Percentiles rank a stretch among this genome's conserved stretches.
Conservation (phyloP, 2,329 filamentous ascomycete species). For the Pseudogymnoascus sp. region DNA sequence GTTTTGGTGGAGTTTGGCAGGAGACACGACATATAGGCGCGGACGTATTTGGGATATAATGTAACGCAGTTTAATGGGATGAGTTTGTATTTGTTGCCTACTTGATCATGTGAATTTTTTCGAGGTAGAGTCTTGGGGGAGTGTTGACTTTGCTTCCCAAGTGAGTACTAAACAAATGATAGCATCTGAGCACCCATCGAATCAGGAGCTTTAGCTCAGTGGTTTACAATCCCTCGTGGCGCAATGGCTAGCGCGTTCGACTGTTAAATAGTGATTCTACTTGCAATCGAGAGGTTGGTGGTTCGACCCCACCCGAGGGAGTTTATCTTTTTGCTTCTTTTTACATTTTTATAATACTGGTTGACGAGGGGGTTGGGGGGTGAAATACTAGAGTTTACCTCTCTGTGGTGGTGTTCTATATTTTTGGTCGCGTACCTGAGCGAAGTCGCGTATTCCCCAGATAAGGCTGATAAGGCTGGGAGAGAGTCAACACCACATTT, state of each 20-base stretch:
- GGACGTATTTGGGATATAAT: constrained; percentile 1
- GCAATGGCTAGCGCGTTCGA: constrained; percentile 14
- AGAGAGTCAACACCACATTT: background rate
- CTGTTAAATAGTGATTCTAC: constrained; percentile 6
- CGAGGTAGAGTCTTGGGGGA: background rate
- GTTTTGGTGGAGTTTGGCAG: background rate
- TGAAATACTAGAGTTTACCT: background rate
- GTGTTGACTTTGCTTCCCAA: background rate
- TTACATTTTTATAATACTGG: background rate
- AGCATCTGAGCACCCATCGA: background rate
- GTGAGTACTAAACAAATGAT: background rate
- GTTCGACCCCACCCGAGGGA: constrained; percentile 13
- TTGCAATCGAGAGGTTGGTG: constrained; percentile 13
- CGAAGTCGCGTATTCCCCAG: constrained; percentile 4
- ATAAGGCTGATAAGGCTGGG: constrained; percentile 6
- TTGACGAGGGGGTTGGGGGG: background rate
- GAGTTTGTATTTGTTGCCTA: background rate
- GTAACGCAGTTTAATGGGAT: background rate
- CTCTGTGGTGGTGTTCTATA: background rate
- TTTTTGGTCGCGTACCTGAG: constrained; percentile 9
- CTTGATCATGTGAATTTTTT: background rate
- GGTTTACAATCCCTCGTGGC: constrained; percentile 12
- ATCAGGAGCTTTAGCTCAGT: background rate
- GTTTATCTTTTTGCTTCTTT: background rate
- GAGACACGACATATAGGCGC: background rate